Conservation (phyloP, 441 rosid genomes). For the Gossypium schwendimanii region DNA sequence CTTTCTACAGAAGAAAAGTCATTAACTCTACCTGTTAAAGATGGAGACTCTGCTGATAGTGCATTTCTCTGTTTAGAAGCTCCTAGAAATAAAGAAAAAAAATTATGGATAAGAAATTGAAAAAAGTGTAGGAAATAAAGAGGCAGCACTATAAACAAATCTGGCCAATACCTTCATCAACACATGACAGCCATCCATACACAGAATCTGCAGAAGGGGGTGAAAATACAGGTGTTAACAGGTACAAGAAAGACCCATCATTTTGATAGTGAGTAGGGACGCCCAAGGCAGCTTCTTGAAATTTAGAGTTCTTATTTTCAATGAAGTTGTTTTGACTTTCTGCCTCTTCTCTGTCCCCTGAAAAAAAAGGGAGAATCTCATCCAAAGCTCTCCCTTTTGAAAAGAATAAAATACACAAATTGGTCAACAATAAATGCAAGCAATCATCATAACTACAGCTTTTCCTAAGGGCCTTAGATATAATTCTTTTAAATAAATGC, state of each 20-base stretch:
- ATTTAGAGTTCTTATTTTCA: slow-evolving; percentile 15
- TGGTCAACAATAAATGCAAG: slow-evolving; percentile 25
- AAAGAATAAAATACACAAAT: slow-evolving; percentile 15
- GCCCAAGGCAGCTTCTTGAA: slow-evolving; percentile 41
- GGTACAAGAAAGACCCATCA: slow-evolving; percentile 68
- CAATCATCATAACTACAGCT: not conserved
- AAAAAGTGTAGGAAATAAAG: not conserved
- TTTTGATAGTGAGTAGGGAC: slow-evolving; percentile 65
- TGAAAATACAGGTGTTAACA: slow-evolving; percentile 55
- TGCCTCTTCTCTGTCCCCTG: slow-evolving; percentile 23
- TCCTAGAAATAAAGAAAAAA: slow-evolving; percentile 28
- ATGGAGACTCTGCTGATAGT: slow-evolving; percentile 18
- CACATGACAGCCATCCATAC: slow-evolving; percentile 42
- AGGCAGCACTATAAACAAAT: slow-evolving; percentile 17
- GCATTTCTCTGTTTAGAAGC: slow-evolving; percentile 20
- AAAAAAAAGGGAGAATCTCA: slow-evolving; percentile 42
- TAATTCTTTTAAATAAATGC: not conserved
- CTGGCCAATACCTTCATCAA: slow-evolving; percentile 41
- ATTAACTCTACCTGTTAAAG: slow-evolving; percentile 30
- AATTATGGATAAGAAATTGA: slow-evolving; percentile 12
- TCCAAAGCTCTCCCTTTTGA: slow-evolving; percentile 29
- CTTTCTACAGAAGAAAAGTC: slow-evolving; percentile 9
- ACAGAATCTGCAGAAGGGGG: slow-evolving; percentile 72
- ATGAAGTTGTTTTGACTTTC: slow-evolving; percentile 21
- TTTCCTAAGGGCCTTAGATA: not conserved